Evolutionary conservation across 225 moss, liverwort and hornwort genomes (phyloP).

Genomic region (Polytrichum formosum): DNA sequence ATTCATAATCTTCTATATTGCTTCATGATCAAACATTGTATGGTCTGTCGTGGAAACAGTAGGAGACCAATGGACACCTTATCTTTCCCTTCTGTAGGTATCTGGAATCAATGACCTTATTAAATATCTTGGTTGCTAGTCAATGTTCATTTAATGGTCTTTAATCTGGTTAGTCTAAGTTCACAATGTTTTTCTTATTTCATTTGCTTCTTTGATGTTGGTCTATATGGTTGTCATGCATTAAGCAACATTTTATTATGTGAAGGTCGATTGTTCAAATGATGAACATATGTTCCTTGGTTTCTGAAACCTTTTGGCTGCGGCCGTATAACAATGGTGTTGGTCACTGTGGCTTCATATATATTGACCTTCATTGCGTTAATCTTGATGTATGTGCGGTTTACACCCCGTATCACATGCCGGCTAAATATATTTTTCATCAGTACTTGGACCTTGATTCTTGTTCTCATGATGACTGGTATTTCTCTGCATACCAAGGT

Average conservation of each 20-base stretch:
- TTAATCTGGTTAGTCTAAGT: too few relatives aligned
- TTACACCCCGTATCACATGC: conserved; percentile 75
- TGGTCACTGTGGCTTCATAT: conserved; percentile 55
- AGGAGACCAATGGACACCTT: background rate
- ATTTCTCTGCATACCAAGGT: conserved; percentile 79
- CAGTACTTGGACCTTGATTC: conserved; percentile 78
- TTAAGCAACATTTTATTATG: too few relatives aligned
- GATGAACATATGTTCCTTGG: too few relatives aligned
- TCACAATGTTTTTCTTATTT: too few relatives aligned
- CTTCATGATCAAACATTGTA: background rate
- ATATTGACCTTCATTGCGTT: conserved; percentile 56
- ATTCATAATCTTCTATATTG: background rate
- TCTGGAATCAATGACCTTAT: too few relatives aligned
- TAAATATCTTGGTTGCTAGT: too few relatives aligned
- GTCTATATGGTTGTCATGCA: too few relatives aligned
- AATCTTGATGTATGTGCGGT: conserved; percentile 95
- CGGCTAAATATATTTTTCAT: conserved; percentile 90
- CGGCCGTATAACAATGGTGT: conserved; percentile 71
- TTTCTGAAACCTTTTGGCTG: conserved; percentile 9
- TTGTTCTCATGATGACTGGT: conserved; percentile 66
- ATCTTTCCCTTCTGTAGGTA: too few relatives aligned
- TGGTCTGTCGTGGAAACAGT: background rate
- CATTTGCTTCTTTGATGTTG: too few relatives aligned
- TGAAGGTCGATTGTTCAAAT: too few relatives aligned
- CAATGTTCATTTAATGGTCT: too few relatives aligned